Evolutionary conservation across 2,329 filamentous ascomycete genomes (phyloP), one percentile per base, ranked within the genome.

Genomic region (Colletotrichum brevisporum): DNA sequence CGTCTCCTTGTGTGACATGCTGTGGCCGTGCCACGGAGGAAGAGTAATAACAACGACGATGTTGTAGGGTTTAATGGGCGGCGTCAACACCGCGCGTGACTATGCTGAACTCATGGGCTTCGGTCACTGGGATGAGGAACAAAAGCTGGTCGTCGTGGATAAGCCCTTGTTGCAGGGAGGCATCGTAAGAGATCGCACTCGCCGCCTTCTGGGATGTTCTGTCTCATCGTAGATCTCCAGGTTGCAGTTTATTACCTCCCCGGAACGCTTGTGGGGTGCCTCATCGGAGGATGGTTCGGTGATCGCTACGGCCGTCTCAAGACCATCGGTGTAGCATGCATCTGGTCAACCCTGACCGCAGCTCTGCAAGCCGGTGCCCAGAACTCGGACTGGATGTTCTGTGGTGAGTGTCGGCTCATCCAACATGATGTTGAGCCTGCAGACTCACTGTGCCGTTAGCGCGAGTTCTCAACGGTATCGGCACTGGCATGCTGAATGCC

Each of bases 351-450:
- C 13, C 61, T 90, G 16, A 91, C 91, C 1, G 91, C 91, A 0
- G 79, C 82, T 16, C 77, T 94, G 70, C 91, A 94, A 77, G 88
- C 86, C 70, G 89, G 89, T 1, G 89, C 91, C 0, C 85, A 88
- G 79, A 92, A 91, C 72, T 82, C 87, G 51, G 81, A 85, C 31
- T 92, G 90, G 91, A 93, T 93, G 90, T 90, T 92, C 69, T 90
- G 58, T 26, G 58, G 63, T 67, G 13, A 13, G 63, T 87, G 74
- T 85, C 85, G 88, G 78, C 75, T 86, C 45, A 10, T 18, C 15
- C 13, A 36, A 36, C 5, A 16, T 16, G 6, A 47, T 18, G 3
- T 3, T 13, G 16, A 5, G 6, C 10, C 21, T 21, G 5, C 16
- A 6, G 3, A 41, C 1, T 5, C n/a, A 36, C 27, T 36, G 8